Evolutionary conservation across 2,329 filamentous ascomycete species (phyloP).

Genomic region (Stagonosporopsis tanaceti): DNA sequence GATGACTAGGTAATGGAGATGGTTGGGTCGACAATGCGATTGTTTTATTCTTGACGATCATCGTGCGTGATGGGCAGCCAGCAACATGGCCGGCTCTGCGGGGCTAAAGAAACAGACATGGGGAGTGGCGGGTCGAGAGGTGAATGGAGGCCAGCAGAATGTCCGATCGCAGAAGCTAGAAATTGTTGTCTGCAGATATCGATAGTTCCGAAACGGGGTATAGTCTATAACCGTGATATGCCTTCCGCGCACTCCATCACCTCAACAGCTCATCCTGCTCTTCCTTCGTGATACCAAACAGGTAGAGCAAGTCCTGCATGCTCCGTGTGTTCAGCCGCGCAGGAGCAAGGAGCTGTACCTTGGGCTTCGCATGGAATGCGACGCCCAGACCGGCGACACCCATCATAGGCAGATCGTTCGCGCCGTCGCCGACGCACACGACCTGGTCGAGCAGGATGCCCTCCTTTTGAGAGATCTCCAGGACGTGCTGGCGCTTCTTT

Average conservation of each 20-base stretch:
- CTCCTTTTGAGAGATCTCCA: slow-evolving; percentile 74
- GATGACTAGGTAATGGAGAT: too few species aligned
- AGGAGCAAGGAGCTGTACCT: slow-evolving; percentile 79
- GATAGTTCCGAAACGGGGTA: slow-evolving; percentile 13
- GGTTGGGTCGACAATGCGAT: too few species aligned
- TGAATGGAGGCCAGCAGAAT: too few species aligned
- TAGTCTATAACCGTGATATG: neutral
- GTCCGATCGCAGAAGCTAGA: too few species aligned
- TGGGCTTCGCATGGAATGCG: slow-evolving; percentile 84
- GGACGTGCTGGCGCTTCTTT: slow-evolving; percentile 74
- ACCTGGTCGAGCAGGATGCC: slow-evolving; percentile 71
- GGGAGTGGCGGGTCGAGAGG: too few species aligned
- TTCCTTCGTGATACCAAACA: slow-evolving; percentile 75
- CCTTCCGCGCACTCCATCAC: slow-evolving; percentile 19
- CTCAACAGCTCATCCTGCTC: slow-evolving; percentile 64
- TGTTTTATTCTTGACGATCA: too few species aligned
- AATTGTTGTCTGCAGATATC: neutral
- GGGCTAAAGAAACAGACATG: too few species aligned
- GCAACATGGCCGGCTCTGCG: too few species aligned
- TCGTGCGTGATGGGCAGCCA: too few species aligned
- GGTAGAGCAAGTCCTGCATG: slow-evolving; percentile 74
- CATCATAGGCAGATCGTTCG: slow-evolving; percentile 85
- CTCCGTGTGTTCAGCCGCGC: slow-evolving; percentile 75
- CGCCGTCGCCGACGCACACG: slow-evolving; percentile 80
- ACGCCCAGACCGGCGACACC: slow-evolving; percentile 76